Evolutionary conservation across 495 filamentous ascomycete genomes (phyloP), one percentile per base, ranked within the genome.

Genomic region (Astrothelium macrocarpum): DNA sequence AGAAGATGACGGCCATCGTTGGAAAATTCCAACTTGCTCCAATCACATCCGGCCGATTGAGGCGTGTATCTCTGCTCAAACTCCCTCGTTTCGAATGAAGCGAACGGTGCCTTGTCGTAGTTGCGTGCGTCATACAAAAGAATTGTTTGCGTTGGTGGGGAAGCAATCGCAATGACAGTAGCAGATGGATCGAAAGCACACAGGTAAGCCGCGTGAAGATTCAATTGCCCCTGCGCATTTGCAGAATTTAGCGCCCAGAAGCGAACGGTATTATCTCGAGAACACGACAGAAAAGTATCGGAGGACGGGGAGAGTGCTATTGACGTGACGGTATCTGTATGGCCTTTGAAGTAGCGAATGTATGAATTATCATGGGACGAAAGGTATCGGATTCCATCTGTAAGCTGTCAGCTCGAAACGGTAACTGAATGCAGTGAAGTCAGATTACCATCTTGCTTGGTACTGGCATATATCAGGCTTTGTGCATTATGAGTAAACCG

Each of bases 301-400:
- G 82, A 82, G 29, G 87, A 84, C 0, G 88, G 88, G 60, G 84
- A 85, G 65, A 91, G 76, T 10, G 88, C 79, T 14, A 99, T 79
- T 62, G 78, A 87, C 26, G 92, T 97, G 14, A 99, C 94, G 26
- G 86, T 77, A 23, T 81, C 85, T 29, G 86, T 86, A 76, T 97
- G 94, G 53, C 91, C 94, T 29, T 85, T 84, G 71, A 97, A 97
- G 76, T 99, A 99, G 59, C 95, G 87, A 63, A 97, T 84, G 71
- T 93, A 99, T 32, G 84, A 85, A 76, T 96, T 96, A 69, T 97
- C 93, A 73, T 97, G 95, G 5, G 93, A 89, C 10, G 90, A 90
- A 43, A 99, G 85, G 73, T 96, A 90, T 63, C 94, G 84, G 43
- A 99, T 87, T 1, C 88, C 89, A 73, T 97, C 87, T 88, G 53